A percentile compares a stretch with the other conserved stretches of the same genome.
Evolutionary conservation across 2,329 filamentous ascomycete genomes (phyloP).

Genomic region (Chalara sp.): DNA sequence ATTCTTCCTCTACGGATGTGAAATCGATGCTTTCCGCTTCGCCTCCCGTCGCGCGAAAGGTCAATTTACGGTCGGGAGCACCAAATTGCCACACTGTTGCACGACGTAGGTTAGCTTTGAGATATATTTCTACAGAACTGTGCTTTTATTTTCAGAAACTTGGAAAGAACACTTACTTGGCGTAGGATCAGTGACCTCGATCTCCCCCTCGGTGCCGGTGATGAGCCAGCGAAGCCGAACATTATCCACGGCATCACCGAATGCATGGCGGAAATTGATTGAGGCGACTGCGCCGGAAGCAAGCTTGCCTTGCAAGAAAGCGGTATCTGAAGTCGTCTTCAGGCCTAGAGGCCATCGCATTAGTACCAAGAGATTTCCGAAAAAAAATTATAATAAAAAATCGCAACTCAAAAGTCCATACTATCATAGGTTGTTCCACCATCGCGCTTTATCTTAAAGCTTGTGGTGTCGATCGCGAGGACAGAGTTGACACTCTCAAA

Average conservation of each 20-base stretch:
- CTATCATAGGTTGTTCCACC: too few species aligned
- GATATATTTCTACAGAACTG: too few species aligned
- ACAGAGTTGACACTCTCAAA: conserved; percentile 23
- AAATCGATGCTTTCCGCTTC: background rate
- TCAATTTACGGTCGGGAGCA: background rate
- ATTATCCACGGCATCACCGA: conserved; percentile 13
- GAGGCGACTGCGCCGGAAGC: conserved; percentile 25
- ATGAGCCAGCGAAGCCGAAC: conserved; percentile 29
- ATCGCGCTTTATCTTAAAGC: too few species aligned
- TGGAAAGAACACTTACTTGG: too few species aligned
- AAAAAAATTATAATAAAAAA: too few species aligned
- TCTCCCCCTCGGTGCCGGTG: conserved; percentile 31
- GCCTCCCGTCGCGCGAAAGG: background rate
- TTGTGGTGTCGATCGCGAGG: conserved; percentile 13
- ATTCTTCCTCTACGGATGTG: background rate
- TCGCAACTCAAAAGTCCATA: too few species aligned
- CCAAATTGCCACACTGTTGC: background rate
- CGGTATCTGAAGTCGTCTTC: conserved; percentile 29
- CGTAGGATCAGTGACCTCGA: conserved; percentile 19
- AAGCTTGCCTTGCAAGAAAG: conserved; percentile 29
- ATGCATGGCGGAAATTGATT: conserved; percentile 12
- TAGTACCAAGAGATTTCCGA: conserved; percentile 11
- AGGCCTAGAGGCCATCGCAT: conserved; percentile 17
- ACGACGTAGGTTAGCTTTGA: background rate
- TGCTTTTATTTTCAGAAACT: too few species aligned